Evolutionary conservation across 768 basidiomycete species (phyloP).

Genomic region (Paxillus involutus): DNA sequence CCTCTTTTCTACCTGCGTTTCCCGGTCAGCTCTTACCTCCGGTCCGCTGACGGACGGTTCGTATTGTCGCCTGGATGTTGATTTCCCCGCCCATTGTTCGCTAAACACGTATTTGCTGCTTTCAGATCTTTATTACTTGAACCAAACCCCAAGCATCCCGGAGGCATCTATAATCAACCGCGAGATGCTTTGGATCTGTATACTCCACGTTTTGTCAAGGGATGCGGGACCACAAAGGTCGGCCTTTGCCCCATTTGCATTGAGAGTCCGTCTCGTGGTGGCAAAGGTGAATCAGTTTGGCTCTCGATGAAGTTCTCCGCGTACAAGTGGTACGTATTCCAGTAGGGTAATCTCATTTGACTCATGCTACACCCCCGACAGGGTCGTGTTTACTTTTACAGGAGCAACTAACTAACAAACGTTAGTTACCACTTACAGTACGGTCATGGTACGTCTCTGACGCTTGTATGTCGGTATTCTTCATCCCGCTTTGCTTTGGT

Average conservation of each 20-base stretch:
- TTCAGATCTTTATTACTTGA: constrained; percentile 18
- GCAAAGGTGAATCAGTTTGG: constrained; percentile 65
- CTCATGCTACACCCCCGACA: constrained; percentile 10
- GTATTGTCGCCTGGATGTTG: constrained; percentile 13
- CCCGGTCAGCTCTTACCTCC: constrained; percentile 59
- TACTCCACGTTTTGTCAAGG: constrained; percentile 75
- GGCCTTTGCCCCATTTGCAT: constrained; percentile 79
- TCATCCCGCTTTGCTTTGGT: neutral
- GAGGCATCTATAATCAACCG: constrained; percentile 59
- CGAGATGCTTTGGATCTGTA: constrained; percentile 67
- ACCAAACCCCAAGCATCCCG: constrained; percentile 22
- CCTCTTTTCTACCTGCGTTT: constrained; percentile 71
- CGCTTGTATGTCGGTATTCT: neutral
- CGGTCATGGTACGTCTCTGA: constrained; percentile 54
- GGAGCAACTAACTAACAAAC: constrained; percentile 4
- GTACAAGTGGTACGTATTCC: constrained; percentile 66
- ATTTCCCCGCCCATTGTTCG: neutral
- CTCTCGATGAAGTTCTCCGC: constrained; percentile 79
- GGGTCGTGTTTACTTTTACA: constrained; percentile 11
- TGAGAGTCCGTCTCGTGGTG: constrained; percentile 59
- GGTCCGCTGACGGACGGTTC: constrained; percentile 40
- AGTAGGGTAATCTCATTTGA: neutral
- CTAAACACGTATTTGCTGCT: neutral
- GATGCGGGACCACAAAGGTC: constrained; percentile 64
- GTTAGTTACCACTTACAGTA: constrained; percentile 83